Conservation (phyloP, 192 early-diverging fungal species). For the Anaeromyces robustus region DNA sequence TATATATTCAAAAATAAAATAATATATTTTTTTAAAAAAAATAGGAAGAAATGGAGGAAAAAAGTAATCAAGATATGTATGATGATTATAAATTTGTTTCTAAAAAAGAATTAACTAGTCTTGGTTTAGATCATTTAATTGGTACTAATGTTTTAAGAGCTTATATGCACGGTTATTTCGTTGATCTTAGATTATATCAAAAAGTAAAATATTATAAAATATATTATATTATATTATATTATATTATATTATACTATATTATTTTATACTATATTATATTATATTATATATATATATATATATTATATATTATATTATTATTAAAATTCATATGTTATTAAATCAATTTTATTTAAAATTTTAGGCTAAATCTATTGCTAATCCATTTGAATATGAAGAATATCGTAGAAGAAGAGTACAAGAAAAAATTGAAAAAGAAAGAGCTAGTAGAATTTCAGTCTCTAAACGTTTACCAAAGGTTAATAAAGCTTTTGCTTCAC, state of each 20-base stretch:
- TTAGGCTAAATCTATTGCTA: slow-evolving; percentile 76
- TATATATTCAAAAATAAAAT: neutral
- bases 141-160: slow-evolving; percentile 84
- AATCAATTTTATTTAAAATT: neutral
- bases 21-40: neutral
- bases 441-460: slow-evolving; percentile 73
- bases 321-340: too few species aligned
- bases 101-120: slow-evolving; percentile 65
- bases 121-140: slow-evolving; percentile 81
- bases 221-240: too few species aligned
- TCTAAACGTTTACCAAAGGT: slow-evolving; percentile 80
- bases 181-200: slow-evolving; percentile 88
- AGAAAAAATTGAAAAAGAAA: slow-evolving; percentile 69
- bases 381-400: slow-evolving; percentile 91
- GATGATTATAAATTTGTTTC: slow-evolving; percentile 98
- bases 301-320: too few species aligned
- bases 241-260: too few species aligned
- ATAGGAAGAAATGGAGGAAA: slow-evolving; percentile 63
- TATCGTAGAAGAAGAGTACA: slow-evolving; percentile 62
- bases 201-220: too few species aligned
- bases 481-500: slow-evolving; percentile 70
- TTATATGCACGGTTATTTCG: slow-evolving; percentile 99
- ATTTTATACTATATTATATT: too few species aligned
- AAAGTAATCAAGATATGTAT: slow-evolving; percentile 67
- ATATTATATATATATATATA: too few species aligned